Base-by-base conservation (phyloP, 257 asterid genomes). In the Plantago elongata region DNA sequence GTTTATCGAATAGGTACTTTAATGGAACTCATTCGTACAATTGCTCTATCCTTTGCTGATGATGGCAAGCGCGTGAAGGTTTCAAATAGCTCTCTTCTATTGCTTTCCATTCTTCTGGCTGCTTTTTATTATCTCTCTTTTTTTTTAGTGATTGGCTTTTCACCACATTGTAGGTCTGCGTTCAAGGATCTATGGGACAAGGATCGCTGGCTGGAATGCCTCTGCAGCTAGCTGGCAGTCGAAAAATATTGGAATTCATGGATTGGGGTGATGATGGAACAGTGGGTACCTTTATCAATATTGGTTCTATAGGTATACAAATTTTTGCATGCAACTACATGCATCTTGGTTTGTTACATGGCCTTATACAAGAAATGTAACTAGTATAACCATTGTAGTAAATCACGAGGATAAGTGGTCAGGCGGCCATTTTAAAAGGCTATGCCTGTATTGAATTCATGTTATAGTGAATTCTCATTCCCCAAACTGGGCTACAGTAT, bases 1-100 rank as follows among this genome's bases (percentile, higher is more conserved):
- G 98, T 91, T 74, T 91, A 91, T 84, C 95, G 97, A 64, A 91
- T 91, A 81, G 98, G 98, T 86, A 91, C 98, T 51, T 75, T 91
- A 64, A 78, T 91, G 97, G 98, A 91, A 77, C 97, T 91, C 51
- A 79, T 91, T 51, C 90, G 98, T 12, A 74, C 61, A 62, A 75
- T 91, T 57, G 97, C 98, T 68, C 96, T 91, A 65, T 73, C 98
- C 63, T 91, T 88, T 64, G 95, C 97, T 62, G 96, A 91, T 60
- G 98, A 91, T 58, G 98, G 98, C 64, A 91, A 88, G 77, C 93
- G 89, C 4, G 84, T 91, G 52, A 91, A 91, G 95, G 98, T 88
- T 58, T 43, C 30, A 13, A 51, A 30, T 45, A 65, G 37, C 68
- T 54, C 68, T 17, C 54, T 63, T 13, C 30, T 45, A 42, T 44